Evolutionary conservation across 805 yeast genomes (phyloP).

Genomic region (Kazachstania kunashirensis): DNA sequence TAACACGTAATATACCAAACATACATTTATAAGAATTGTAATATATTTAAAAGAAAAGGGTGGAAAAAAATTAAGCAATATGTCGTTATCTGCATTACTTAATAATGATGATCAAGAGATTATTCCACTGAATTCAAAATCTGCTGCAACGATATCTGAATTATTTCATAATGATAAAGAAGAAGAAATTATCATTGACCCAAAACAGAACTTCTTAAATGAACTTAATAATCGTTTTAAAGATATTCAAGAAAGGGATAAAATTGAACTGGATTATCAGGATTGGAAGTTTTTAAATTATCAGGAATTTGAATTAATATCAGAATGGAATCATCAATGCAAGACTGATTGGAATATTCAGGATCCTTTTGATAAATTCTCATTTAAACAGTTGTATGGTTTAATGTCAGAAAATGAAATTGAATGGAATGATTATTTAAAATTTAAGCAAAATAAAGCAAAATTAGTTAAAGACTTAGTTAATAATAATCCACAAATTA

Average conservation of each 20-base stretch:
- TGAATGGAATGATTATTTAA: slow-evolving; percentile 21
- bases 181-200: background rate
- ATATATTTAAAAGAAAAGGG: too few relatives aligned
- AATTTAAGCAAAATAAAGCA: slow-evolving; percentile 1
- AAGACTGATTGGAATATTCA: slow-evolving; percentile 15
- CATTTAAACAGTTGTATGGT: slow-evolving; percentile 8
- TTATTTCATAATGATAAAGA: background rate
- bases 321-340: slow-evolving; percentile 26
- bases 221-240: slow-evolving; percentile 16
- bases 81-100: slow-evolving; percentile 26
- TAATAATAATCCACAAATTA: too few relatives aligned
- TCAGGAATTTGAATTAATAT: slow-evolving; percentile 31
- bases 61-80: slow-evolving; percentile 3
- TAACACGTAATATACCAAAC: too few relatives aligned
- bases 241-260: slow-evolving; percentile 17
- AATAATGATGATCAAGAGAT: slow-evolving; percentile 22
- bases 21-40: too few relatives aligned
- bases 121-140: background rate
- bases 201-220: slow-evolving; percentile 9
- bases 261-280: slow-evolving; percentile 21
- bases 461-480: background rate
- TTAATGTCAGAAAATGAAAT: slow-evolving; percentile 14
- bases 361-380: background rate
- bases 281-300: slow-evolving; percentile 29
- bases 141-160: background rate